Evolutionary conservation across 1,284 basidiomycete species (phyloP).

Genomic region (Anthracocystis panici-leucophaei): DNA sequence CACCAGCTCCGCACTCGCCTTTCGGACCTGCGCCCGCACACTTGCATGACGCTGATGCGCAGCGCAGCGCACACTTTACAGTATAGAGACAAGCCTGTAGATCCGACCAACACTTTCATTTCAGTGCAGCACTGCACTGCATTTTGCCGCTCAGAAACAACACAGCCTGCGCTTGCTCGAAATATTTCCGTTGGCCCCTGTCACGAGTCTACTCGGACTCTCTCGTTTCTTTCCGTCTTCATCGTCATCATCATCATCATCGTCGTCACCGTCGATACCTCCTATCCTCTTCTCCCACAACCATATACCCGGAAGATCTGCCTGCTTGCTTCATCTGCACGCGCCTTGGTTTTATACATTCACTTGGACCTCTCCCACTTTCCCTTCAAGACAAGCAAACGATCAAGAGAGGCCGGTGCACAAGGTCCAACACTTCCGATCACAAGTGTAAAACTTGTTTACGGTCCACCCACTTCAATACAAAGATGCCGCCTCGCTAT

Average conservation of each 20-base stretch:
- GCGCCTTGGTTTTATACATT: not conserved
- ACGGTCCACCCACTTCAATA: slow-evolving; percentile 19
- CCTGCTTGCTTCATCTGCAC: slow-evolving; percentile 4
- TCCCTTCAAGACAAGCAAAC: no score
- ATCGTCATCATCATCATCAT: not conserved
- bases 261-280: not conserved
- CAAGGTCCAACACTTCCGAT: not conserved
- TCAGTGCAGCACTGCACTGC: not conserved
- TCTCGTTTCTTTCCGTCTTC: not conserved
- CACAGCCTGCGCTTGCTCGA: slow-evolving; percentile 4
- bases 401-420: not conserved
- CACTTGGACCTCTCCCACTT: not conserved
- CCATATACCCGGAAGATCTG: not conserved
- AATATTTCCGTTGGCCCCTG: no score
- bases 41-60: slow-evolving; percentile 9
- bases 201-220: not conserved
- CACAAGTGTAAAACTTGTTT: not conserved
- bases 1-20: no score
- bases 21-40: not conserved
- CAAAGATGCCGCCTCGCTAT: slow-evolving; percentile 42
- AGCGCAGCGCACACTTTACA: no score
- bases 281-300: not conserved
- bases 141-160: slow-evolving; percentile 4
- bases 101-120: slow-evolving; percentile 6
- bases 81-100: not conserved